These are phyloP conservation scores for Babesia sp. DNA, from an alignment of 169 alveolate genomes.

Conservation along the genomic window DNA sequence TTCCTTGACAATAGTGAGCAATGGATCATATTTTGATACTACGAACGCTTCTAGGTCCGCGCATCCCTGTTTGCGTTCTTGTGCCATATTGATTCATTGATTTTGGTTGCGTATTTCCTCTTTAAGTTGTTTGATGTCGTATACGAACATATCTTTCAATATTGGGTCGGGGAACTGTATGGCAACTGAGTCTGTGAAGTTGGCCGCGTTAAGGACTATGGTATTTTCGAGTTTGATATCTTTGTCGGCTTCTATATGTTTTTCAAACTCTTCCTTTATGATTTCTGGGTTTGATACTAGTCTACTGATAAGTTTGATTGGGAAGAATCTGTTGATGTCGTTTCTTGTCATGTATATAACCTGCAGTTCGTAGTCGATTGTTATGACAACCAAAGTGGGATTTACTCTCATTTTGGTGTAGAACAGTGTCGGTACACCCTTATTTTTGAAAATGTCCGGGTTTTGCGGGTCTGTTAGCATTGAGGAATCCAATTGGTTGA, in stretches of 20 bases:
- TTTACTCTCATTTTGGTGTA: conserved; percentile 56
- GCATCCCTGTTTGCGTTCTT: conserved; percentile 20
- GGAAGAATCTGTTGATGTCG: conserved; percentile 63
- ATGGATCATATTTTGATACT: conserved; percentile 87
- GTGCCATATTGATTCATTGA: conserved; percentile 12
- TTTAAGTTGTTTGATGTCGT: conserved; percentile 33
- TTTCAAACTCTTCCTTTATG: conserved; percentile 44
- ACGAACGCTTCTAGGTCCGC: conserved; percentile 72
- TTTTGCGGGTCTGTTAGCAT: background rate
- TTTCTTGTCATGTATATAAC: conserved; percentile 58
- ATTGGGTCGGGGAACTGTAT: conserved; percentile 57
- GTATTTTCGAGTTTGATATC: conserved; percentile 14
- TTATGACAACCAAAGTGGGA: conserved; percentile 48
- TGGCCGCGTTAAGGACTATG: conserved; percentile 54
- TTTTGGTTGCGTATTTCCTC: conserved; percentile 24
- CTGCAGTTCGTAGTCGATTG: conserved; percentile 48
- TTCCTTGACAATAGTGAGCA: conserved; percentile 86
- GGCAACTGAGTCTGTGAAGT: conserved; percentile 66
- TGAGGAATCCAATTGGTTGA: background rate
- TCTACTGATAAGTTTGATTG: conserved; percentile 59
- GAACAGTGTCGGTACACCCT: conserved; percentile 58
- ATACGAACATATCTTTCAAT: conserved; percentile 29
- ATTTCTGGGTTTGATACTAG: conserved; percentile 35
- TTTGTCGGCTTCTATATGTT: conserved; percentile 34
- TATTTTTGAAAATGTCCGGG: conserved; percentile 18